These are phyloP conservation scores for Arthrobotrys sphaeroides DNA, from an alignment of 2,329 filamentous ascomycete species.

Conservation along the genomic window DNA sequence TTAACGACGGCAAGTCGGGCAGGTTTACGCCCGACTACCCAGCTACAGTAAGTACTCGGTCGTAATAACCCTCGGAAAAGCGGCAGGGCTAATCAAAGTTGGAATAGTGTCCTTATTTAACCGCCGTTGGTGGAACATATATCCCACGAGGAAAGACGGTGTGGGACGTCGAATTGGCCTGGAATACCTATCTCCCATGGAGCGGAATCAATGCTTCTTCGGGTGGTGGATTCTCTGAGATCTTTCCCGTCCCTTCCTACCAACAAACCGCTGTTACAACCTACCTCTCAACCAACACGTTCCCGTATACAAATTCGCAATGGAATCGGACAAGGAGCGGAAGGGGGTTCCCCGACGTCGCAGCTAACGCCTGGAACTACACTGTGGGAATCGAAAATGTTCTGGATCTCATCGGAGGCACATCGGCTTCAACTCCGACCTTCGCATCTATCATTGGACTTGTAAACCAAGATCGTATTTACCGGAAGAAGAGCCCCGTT, in stretches of 20 bases:
- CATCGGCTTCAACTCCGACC: constrained; percentile 63
- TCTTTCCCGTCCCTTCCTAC: constrained; percentile 64
- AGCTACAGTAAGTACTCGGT: constrained; percentile 68
- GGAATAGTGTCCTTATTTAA: constrained; percentile 72
- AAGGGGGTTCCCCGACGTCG: constrained; percentile 69
- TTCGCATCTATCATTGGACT: constrained; percentile 62
- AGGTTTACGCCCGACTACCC: constrained; percentile 50
- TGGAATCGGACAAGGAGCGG: constrained; percentile 65
- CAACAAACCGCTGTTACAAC: constrained; percentile 63
- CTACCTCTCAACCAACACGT: constrained; percentile 62
- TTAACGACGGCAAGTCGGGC: constrained; percentile 36
- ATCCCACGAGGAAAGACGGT: constrained; percentile 58
- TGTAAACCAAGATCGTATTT: constrained; percentile 62
- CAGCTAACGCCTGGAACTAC: constrained; percentile 63
- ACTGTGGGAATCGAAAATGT: constrained; percentile 60
- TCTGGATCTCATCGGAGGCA: constrained; percentile 63
- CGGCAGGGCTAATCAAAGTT: constrained; percentile 61
- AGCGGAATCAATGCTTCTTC: constrained; percentile 62
- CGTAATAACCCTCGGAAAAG: no score
- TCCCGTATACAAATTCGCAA: constrained; percentile 61
- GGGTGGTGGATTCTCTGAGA: constrained; percentile 66
- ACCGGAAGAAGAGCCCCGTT: constrained; percentile 33
- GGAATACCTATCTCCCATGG: constrained; percentile 56
- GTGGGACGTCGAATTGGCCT: constrained; percentile 64
- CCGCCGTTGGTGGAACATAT: constrained; percentile 70